These are phyloP conservation scores for Vickermania spadyakhi DNA, from an alignment of 208 protist genomes.

Conservation along the genomic window DNA sequence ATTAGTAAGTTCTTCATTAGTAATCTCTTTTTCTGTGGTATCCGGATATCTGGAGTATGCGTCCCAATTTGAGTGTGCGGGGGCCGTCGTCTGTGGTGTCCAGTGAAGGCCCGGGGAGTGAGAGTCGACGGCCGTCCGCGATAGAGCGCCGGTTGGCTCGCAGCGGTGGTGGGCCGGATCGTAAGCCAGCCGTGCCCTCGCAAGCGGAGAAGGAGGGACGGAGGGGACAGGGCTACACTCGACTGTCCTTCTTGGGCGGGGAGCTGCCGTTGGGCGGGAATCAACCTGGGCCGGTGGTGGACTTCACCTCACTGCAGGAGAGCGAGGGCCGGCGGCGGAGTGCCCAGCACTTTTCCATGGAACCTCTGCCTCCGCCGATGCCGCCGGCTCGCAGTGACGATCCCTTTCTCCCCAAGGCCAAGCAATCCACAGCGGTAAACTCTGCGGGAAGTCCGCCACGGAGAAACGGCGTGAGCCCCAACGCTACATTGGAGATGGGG, in stretches of 20 bases:
- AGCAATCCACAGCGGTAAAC: neutral
- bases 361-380: neutral
- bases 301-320: neutral
- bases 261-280: neutral
- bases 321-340: neutral
- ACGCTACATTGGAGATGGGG: neutral
- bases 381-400: neutral
- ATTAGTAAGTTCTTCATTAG: neutral
- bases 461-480: neutral
- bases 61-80: neutral
- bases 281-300: neutral
- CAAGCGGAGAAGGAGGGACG: neutral
- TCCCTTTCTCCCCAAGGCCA: neutral
- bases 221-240: neutral
- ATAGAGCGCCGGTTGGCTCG: neutral
- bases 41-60: neutral
- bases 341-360: neutral
- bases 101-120: neutral
- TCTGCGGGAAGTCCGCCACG: neutral
- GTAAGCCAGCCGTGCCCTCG: neutral
- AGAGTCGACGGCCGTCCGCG: neutral
- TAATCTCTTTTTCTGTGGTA: slow-evolving; percentile 9
- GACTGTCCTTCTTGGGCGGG: neutral
- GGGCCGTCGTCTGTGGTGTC: neutral
- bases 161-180: neutral